Evolutionary conservation across 148 eudicot genomes (phyloP), one percentile per base, ranked within the genome.

Genomic region (Rhododendron ovatum): DNA sequence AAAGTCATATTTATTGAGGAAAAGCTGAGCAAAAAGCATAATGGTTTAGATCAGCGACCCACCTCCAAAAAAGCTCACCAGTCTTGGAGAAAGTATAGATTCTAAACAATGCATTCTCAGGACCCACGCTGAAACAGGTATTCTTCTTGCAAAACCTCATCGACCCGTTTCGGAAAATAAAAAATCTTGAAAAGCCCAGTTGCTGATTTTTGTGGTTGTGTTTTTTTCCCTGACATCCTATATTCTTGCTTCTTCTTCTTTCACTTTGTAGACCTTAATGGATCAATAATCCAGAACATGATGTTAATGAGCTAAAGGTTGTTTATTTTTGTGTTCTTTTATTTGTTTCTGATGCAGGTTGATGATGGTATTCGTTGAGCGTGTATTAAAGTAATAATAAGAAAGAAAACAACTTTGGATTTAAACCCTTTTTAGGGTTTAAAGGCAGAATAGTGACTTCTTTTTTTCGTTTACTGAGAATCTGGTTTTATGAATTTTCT

Each of bases 81-180:
- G 24, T 15, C 82, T 51, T 35, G 13, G 17, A 28, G 30, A 45
- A 45, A 7, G 47, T 8, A 45, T 7, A 45, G 47, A 53, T 30
- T 51, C 57, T 33, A 24, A 33, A 18, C 69, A 83, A 84, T 86
- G 80, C 86, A 80, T 53, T 86, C 82, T 82, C 84, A 80, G 26
- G 71, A 45, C 69, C 43, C 41, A 75, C 74, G 71, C 30, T 37
- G 71, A 18, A 28, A 82, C 88, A 75, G 88, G 88, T 86, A 86
- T 61, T 75, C 80, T 74, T 82, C 33, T 33, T 74, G 88, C 88
- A 86, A 90, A 87, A 74, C 79, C 86, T 84, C 84, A 53, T 78
- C 82, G 47, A 91, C 92, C 91, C 91, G 57, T 75, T 83, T 87
- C 83, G 35, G 30, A 55, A 79, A 78, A 75, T 82, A 28, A 37